These are phyloP conservation scores for Plasmopara muralis DNA, from an alignment of 352 stramenopile species.

Conservation along the genomic window DNA sequence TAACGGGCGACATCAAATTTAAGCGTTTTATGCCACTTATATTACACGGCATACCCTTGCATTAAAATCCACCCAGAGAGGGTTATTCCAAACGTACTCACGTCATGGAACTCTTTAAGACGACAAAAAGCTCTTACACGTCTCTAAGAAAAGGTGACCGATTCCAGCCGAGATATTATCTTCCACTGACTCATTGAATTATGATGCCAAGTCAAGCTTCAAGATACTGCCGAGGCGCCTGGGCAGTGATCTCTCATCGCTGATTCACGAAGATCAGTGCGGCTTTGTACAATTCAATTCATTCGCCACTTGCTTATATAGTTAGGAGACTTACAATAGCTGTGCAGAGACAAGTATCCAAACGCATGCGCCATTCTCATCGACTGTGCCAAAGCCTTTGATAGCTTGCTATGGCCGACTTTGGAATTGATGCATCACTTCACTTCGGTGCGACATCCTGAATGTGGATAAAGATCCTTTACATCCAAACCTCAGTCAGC, in stretches of 20 bases:
- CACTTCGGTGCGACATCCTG: slow-evolving; percentile 16
- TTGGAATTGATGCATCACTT: slow-evolving; percentile 8
- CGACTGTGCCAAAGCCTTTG: slow-evolving; percentile 9
- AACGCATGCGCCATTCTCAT: slow-evolving; percentile 4
- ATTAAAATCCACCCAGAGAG: slow-evolving; percentile 16
- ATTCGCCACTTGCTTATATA: slow-evolving; percentile 3
- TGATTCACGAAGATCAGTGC: slow-evolving; percentile 11
- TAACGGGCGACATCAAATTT: too few species aligned
- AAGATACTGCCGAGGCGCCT: slow-evolving; percentile 5
- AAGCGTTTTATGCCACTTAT: too few species aligned
- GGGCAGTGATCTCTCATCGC: neutral
- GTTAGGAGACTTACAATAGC: slow-evolving; percentile 6
- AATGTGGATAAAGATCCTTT: slow-evolving; percentile 8
- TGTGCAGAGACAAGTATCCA: neutral
- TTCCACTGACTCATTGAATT: slow-evolving; percentile 11
- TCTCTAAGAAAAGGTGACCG: slow-evolving; percentile 1
- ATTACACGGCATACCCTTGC: too few species aligned
- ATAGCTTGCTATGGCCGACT: neutral
- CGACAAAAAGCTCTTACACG: slow-evolving; percentile 7
- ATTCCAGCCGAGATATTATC: slow-evolving; percentile 5
- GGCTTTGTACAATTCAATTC: slow-evolving; percentile 6
- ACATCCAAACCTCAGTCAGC: slow-evolving; percentile 3
- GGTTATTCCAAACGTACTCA: slow-evolving; percentile 15
- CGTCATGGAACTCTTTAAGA: slow-evolving; percentile 2
- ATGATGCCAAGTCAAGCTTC: slow-evolving; percentile 6